Evolutionary conservation across 225 moss, liverwort and hornwort species (phyloP).

Genomic region (Lunularia cruciata): DNA sequence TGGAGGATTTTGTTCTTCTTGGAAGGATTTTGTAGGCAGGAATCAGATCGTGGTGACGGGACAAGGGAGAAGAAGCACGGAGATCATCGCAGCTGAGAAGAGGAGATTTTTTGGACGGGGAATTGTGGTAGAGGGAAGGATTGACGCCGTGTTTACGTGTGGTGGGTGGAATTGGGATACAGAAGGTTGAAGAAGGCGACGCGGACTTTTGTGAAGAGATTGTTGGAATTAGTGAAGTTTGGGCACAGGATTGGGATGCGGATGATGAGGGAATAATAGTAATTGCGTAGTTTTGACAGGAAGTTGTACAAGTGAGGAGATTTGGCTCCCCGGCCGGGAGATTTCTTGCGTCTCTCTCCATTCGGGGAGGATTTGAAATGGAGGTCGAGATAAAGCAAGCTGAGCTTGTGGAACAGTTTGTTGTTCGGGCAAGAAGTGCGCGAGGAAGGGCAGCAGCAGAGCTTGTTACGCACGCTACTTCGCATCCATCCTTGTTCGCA

Average conservation of each 20-base stretch:
- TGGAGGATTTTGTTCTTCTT: no score
- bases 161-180: neutral
- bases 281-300: constrained; percentile 14
- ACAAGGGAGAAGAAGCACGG: no score
- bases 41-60: no score
- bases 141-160: neutral
- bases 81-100: no score
- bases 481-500: constrained; percentile 78
- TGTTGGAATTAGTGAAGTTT: no score
- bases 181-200: neutral
- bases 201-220: neutral
- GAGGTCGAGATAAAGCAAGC: constrained; percentile 95
- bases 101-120: neutral
- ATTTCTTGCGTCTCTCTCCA: constrained; percentile 9
- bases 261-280: constrained; percentile 7
- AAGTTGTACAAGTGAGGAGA: constrained; percentile 5
- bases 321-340: constrained; percentile 4
- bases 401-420: constrained; percentile 83
- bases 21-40: neutral
- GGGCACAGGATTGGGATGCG: no score
- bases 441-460: constrained; percentile 80
- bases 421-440: constrained; percentile 62
- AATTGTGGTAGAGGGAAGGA: neutral
- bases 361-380: constrained; percentile 36
- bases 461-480: constrained; percentile 83